Evolutionary conservation across 495 filamentous ascomycete species (phyloP).

Genomic region (Coniosporium apollinis): DNA sequence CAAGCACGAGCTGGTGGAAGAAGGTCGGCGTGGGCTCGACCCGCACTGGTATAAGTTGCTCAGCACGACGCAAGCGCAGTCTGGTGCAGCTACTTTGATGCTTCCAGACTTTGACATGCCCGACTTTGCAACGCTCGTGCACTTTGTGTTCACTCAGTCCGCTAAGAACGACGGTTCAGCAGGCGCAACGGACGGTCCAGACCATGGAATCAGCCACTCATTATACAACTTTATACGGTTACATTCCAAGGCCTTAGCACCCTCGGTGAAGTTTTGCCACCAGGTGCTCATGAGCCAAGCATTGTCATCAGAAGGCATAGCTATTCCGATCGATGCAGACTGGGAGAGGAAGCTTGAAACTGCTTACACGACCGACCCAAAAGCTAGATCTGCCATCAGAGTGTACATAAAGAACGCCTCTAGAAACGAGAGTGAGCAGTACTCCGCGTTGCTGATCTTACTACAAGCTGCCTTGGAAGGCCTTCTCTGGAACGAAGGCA

Average conservation of each 20-base stretch:
- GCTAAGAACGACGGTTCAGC: no score
- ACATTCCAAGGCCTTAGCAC: conserved; percentile 37
- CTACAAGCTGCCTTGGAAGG: conserved; percentile 15
- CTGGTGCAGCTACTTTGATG: no score
- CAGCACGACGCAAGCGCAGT: no score
- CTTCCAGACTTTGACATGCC: no score
- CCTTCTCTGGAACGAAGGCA: conserved; percentile 13
- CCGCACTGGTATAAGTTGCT: conserved; percentile 61
- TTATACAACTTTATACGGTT: no score
- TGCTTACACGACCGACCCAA: conserved; percentile 45
- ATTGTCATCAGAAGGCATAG: conserved; percentile 32
- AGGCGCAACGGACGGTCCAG: not conserved
- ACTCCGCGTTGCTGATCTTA: conserved; percentile 1
- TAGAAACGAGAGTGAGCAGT: no score
- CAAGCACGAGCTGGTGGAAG: conserved; percentile 71
- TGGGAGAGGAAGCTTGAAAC: conserved; percentile 73
- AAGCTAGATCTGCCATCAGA: conserved; percentile 40
- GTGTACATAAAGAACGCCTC: conserved; percentile 2
- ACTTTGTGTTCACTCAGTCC: no score
- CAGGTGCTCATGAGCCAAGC: conserved; percentile 60
- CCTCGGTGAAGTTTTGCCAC: conserved; percentile 53
- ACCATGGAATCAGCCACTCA: not conserved
- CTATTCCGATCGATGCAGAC: conserved; percentile 51
- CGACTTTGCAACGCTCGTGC: no score
- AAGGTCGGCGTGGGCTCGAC: conserved; percentile 75